Base-by-base conservation (phyloP, 2,329 filamentous ascomycete genomes). In the Geosmithia morbida region DNA sequence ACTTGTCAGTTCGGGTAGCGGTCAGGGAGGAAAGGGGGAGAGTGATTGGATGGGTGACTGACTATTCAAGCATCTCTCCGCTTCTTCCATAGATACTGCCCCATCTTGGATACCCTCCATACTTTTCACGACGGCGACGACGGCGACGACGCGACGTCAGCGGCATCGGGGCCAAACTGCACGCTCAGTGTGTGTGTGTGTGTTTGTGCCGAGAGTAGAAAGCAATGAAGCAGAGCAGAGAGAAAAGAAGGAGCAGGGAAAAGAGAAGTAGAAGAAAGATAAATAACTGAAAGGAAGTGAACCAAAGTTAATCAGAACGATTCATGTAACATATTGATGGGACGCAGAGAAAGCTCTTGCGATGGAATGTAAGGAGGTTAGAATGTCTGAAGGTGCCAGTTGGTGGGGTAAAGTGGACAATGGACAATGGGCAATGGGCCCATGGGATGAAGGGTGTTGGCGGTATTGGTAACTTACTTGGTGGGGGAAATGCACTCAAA, bases 1-100 rank as follows among this genome's bases (percentile, higher is more conserved):
- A 5, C 22, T 26, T 26, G 22, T 26, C 22, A 26, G 22, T 8
- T 26, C 4, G 22, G 22, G 22, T 26, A 4, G 22, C 22, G 4
- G 22, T 26, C 22, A 26, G 22, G 22, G 22, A 26, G 22, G 4
- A 37, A 37, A 37, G 33, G 6, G 14, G 6, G 33, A n/a, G n/a
- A n/a, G n/a, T n/a, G n/a, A n/a, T n/a, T n/a, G n/a, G n/a, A n/a
- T n/a, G n/a, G n/a, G n/a, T n/a, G 6, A 60, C 64, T 54, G 55
- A 94, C 89, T 85, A 66, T 81, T 74, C 90, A 88, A 96, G 69
- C 95, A 88, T 66, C 89, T 82, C 64, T 87, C 77, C 68, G 87
- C 86, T 64, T 79, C 82, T 66, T 89, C 83, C 64, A 86, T 74
- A 60, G 72, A 74, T 64, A 78, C 75, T 57, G 74, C 75, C 59